Percentiles rank a stretch among this genome's conserved stretches.
Conservation (phyloP, 495 filamentous ascomycete species). For the Neurospora terricola region DNA sequence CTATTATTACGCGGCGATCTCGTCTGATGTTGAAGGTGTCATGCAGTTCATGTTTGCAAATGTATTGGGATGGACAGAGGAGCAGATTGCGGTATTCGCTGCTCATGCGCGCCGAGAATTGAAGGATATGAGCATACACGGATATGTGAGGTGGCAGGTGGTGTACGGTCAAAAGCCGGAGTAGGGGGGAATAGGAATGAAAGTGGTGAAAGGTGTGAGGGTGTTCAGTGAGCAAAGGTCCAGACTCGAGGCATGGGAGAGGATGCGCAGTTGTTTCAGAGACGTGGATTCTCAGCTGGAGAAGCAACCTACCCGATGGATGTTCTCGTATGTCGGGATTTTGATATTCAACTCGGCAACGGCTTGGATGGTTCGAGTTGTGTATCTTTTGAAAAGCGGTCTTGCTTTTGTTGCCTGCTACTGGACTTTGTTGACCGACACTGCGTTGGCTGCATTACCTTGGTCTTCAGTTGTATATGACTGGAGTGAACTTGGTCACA, state of each 20-base stretch:
- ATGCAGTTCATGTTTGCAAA: slow-evolving; percentile 38
- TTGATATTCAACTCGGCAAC: not conserved
- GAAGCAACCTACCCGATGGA: not conserved
- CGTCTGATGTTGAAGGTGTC: slow-evolving; percentile 35
- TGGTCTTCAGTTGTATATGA: too few species aligned
- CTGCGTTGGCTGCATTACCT: not conserved
- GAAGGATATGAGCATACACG: slow-evolving; percentile 40
- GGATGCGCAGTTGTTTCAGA: not conserved
- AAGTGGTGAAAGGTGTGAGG: not conserved
- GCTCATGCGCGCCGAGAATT: slow-evolving; percentile 45
- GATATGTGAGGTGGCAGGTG: not conserved
- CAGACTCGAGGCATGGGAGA: not conserved
- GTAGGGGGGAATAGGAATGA: not conserved
- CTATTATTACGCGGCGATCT: slow-evolving; percentile 27
- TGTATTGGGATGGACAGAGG: slow-evolving; percentile 40
- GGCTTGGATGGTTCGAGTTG: not conserved
- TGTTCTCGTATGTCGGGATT: not conserved
- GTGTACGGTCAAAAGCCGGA: not conserved
- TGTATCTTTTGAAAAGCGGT: not conserved
- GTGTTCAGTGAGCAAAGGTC: not conserved
- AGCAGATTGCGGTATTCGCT: slow-evolving; percentile 45
- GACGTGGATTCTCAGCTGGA: not conserved
- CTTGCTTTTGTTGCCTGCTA: not conserved
- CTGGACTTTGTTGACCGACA: not conserved
- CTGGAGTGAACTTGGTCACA: not conserved